Base-by-base conservation (phyloP, 73 alveolate species). In the Paramecium caudatum region DNA sequence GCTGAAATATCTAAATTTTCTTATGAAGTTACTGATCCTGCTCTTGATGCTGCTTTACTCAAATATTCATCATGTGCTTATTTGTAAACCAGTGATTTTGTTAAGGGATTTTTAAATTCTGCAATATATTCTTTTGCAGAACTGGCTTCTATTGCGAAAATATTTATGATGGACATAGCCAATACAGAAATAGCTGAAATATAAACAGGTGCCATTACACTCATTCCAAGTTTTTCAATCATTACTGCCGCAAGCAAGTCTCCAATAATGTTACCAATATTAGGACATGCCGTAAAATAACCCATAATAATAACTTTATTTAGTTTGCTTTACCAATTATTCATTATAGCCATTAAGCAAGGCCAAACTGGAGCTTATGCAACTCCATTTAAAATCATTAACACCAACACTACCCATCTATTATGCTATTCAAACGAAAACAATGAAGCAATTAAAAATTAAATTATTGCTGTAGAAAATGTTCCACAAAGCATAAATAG, bases 311-410 rank as follows among this genome's bases (percentile, higher is more conserved):
- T 74, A 8, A 74, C 39, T 41, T 74, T 74, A 41, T 74, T 30
- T 74, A 68, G 45, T 43, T 74, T 74, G 19, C 55, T 21, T 27
- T 41, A 47, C 88, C 88, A 74, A 74, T 74, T 74, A 19, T 74
- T 74, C 46, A 74, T 37, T 19, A 74, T 74, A 3, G 88, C 88
- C 68, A 74, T 37, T 15, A 74, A 39, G 3, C 88, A 63, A n/a
- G 88, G 88, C 70, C 88, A 74, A 4, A 46, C 88, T 0, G 88
- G 39, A 1, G 88, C 88, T 41, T 74, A 45, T 10, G 88, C 68
- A 1, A 74, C 47, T 2, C 88, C 88, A 74, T 74, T 74, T 0
- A 74, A 23, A 34, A 43, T 43, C 88, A 74, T 74, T 8, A 74
- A 39, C 36, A 39, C 6, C 30, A 74, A 15, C 1, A 41, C 12